Base-by-base conservation (phyloP, 75 land plant species). In the Ceratopteris richardii region DNA sequence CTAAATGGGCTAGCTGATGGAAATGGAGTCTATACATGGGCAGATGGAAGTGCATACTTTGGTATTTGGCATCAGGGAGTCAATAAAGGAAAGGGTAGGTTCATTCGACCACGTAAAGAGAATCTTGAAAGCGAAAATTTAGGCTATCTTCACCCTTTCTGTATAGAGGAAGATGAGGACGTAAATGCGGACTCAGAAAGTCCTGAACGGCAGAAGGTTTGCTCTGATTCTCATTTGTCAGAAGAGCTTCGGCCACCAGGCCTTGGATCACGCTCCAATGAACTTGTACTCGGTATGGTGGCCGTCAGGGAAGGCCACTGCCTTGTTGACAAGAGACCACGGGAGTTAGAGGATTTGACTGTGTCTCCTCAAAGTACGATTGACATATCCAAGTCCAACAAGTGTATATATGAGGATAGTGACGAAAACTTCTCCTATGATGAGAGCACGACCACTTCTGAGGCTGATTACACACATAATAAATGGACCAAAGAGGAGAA, bases 21-120 rank as follows among this genome's bases (percentile, higher is more conserved):
- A 0, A 76, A 78, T 69, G 98, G 98, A 30, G 76, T 89, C 1
- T 93, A 89, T 42, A 78, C 77, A 6, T 93, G 98, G 98, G 65
- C 43, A 27, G 96, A 82, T 66, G 84, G 98, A 42, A 81, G 90
- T 44, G 73, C 63, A 64, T 93, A 93, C 57, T 74, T 89, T 44
- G 98, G 98, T 1, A 93, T 82, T 26, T 93, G 98, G 98, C 82
- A 86, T 30, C 73, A 77, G 17, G 98, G 98, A 20, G 64, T 89
- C 53, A 93, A 93, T 71, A 94, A 89, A 67, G 98, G 98, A 39
- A 85, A 93, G 68, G 98, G 98, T 59, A 46, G 78, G 33, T 93
- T 80, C 61, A 85, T 88, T 37, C 98, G 90, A 9, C 60, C 82
- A 5, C 87, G 90, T 9, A 71, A 73, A 10, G 13, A 40, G 9